Base-by-base conservation (phyloP, 202 grass and related monocot species). In the Saccharum hybrid region DNA sequence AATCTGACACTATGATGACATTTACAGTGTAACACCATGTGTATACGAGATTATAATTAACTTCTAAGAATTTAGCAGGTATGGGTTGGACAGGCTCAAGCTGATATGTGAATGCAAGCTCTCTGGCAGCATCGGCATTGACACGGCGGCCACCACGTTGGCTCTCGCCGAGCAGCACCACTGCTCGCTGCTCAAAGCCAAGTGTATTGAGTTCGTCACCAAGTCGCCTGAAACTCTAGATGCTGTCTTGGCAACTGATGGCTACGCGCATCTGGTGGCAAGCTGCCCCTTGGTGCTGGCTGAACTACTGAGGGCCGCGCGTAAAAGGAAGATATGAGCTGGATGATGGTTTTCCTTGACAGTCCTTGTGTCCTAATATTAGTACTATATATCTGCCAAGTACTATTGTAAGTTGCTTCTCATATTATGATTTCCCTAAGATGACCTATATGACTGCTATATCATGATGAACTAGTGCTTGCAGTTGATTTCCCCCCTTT, bases 81-180 rank as follows among this genome's bases (percentile, higher is more conserved):
- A 88, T 9, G 72, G 71, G 0, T 19, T 91, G 2, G 43, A 88
- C 19, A 82, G 72, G 54, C 83, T 91, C 0, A 88, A 83, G 69
- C 3, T 46, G 2, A 65, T 91, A 2, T 88, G 86, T n/a, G 78
- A 72, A 37, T 26, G 78, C 10, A 69, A 74, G 72, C 33, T 86
- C 33, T 37, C n/a, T 43, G 40, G 30, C 0, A 36, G 46, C 61
- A 16, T 85, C 16, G 1, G 9, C 6, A 63, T 82, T 6, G 73
- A n/a, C 0, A 88, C 60, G 1, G 70, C 63, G 1, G 76, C 70
- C 4, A 3, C 14, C 2, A 46, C 54, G 5, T 31, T 91, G 36
- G 72, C 42, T 10, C 21, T 88, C 5, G 89, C 85, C 1, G 81
- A 84, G 63, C 75, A 61, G 43, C 89, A 85, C 19, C 31, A 65